A percentile compares a stretch with the other conserved stretches of the same genome.
Conservation (phyloP, 2,329 filamentous ascomycete genomes). For the Trichoderma aggressivum region DNA sequence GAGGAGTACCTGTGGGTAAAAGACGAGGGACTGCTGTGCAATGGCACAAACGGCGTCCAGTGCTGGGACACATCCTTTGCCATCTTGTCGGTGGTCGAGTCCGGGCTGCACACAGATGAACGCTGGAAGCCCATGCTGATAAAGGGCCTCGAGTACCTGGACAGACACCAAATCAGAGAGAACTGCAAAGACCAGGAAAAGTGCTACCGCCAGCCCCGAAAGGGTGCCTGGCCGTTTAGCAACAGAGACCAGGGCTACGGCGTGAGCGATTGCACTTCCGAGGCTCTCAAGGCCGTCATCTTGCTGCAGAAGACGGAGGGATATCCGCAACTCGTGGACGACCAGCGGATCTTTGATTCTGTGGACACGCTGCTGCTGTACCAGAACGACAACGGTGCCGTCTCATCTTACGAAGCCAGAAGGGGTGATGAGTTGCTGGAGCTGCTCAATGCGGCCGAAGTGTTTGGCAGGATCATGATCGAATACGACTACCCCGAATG, state of each 20-base stretch:
- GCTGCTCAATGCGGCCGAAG: conserved; percentile 88
- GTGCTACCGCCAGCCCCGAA: conserved; percentile 86
- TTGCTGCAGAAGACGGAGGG: conserved; percentile 75
- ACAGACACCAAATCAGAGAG: conserved; percentile 85
- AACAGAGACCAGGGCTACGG: conserved; percentile 90
- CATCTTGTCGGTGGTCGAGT: conserved; percentile 77
- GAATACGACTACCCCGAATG: conserved; percentile 98
- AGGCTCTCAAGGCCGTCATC: conserved; percentile 83
- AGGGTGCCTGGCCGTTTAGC: conserved; percentile 95
- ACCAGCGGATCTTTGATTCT: conserved; percentile 78
- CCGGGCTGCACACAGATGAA: conserved; percentile 71
- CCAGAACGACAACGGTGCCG: conserved; percentile 82
- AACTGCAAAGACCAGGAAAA: conserved; percentile 72
- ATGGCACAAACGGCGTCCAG: conserved; percentile 97
- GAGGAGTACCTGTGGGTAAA: conserved; percentile 92
- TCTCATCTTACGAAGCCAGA: conserved; percentile 83
- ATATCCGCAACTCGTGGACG: conserved; percentile 70
- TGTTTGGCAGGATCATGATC: conserved; percentile 96
- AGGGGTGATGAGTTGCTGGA: conserved; percentile 77
- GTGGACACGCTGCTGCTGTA: conserved; percentile 88
- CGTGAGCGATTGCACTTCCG: conserved; percentile 90
- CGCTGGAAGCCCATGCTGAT: conserved; percentile 80
- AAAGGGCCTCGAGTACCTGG: conserved; percentile 80
- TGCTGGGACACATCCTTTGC: conserved; percentile 93
- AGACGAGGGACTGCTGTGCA: conserved; percentile 85